phyloP scores from a whole-genome alignment of 768 basidiomycete species.

The Sporobolomyces phaffii region DNA sequence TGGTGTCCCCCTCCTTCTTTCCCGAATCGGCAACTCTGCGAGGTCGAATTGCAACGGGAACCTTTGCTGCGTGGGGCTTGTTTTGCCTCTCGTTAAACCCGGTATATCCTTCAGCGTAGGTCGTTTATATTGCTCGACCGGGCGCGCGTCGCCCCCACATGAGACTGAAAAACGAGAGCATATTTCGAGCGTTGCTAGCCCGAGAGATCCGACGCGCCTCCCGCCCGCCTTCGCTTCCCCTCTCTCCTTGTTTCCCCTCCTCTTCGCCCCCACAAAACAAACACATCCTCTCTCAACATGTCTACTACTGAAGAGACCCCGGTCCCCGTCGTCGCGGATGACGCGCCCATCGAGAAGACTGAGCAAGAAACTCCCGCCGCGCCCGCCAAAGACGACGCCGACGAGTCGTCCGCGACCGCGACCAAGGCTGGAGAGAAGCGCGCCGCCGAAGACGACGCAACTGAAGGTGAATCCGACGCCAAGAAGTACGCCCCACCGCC shows the following conservation, averaged over 20 bases:
- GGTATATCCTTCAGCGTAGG: too few species aligned
- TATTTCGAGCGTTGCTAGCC: background rate
- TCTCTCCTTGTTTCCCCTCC: background rate
- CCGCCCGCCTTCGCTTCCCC: background rate
- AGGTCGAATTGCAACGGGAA: too few species aligned
- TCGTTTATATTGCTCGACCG: too few species aligned
- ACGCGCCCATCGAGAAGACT: background rate
- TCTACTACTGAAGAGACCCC: conserved; percentile 7
- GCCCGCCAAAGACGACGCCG: background rate
- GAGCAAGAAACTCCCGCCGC: background rate
- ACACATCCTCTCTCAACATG: background rate
- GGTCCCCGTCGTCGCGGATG: conserved; percentile 10
- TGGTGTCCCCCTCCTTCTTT: too few species aligned
- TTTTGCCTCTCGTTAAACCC: too few species aligned
- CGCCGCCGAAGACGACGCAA: conserved; percentile 18
- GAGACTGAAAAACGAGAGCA: background rate
- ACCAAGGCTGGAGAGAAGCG: conserved; percentile 14
- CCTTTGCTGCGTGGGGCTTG: too few species aligned
- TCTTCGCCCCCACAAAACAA: background rate
- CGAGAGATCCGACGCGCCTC: too few species aligned
- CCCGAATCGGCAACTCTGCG: too few species aligned
- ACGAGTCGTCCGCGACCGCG: background rate
- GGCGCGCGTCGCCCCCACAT: too few species aligned
- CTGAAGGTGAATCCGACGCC: conserved; percentile 4
- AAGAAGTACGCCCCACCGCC: conserved; percentile 18